Percentiles rank a stretch among this genome's conserved stretches.
Evolutionary conservation across 768 basidiomycete genomes (phyloP).

Genomic region (Postia placenta): DNA sequence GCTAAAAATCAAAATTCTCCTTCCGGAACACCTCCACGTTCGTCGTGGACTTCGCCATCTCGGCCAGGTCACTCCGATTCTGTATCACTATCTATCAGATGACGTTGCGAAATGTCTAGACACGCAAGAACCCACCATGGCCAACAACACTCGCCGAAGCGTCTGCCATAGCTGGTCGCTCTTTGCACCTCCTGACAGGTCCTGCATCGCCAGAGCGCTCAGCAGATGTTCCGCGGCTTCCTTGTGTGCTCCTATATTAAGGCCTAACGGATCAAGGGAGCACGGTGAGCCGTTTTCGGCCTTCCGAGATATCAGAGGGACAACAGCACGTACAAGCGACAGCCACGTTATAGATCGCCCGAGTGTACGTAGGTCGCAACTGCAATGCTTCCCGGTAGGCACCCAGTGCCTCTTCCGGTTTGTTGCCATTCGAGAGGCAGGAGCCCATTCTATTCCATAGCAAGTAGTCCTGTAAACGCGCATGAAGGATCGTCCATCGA

Average conservation of each 20-base stretch:
- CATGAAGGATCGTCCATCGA: not conserved
- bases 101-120: conserved; percentile 1
- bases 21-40: conserved; percentile 69
- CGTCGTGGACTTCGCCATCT: conserved; percentile 58
- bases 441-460: conserved; percentile 97
- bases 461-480: conserved; percentile 64
- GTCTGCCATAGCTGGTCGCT: conserved; percentile 90
- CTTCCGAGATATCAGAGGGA: not conserved
- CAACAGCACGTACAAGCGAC: conserved; percentile 77
- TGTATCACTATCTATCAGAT: conserved; percentile 23
- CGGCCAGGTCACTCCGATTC: conserved; percentile 80
- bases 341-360: conserved; percentile 96
- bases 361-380: conserved; percentile 90
- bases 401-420: conserved; percentile 89
- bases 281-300: not conserved
- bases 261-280: conserved; percentile 41
- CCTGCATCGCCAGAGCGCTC: conserved; percentile 76
- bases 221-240: conserved; percentile 97
- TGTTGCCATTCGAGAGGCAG: conserved; percentile 87
- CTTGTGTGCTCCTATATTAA: conserved; percentile 92
- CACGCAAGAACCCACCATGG: conserved; percentile 54
- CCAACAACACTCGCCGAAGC: conserved; percentile 69
- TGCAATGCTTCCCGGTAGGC: conserved; percentile 88
- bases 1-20: conserved; percentile 80
- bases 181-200: conserved; percentile 59